phyloP scores from a whole-genome alignment of 441 rosid species.

The Biscutella auriculata region DNA sequence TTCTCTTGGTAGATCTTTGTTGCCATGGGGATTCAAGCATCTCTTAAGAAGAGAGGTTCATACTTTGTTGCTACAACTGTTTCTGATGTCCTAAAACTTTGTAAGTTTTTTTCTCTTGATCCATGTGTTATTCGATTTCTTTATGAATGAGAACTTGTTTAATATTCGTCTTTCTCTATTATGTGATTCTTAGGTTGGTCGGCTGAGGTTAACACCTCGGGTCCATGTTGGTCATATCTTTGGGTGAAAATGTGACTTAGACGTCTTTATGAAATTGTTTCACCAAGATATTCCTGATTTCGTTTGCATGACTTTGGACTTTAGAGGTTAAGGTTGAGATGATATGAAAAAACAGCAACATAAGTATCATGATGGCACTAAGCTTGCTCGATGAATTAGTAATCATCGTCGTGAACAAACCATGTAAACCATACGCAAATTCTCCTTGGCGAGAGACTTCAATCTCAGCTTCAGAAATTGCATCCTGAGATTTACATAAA shows the following conservation, averaged over 20 bases:
- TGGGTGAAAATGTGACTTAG: conserved; percentile 84
- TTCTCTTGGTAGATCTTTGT: conserved; percentile 78
- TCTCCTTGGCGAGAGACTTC: conserved; percentile 10
- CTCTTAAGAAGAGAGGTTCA: conserved; percentile 55
- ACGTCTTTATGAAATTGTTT: too few species aligned
- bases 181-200: conserved; percentile 38
- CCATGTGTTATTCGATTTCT: background rate
- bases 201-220: conserved; percentile 74
- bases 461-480: conserved; percentile 42
- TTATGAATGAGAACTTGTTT: background rate
- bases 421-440: conserved; percentile 13
- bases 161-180: background rate
- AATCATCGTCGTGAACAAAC: conserved; percentile 29
- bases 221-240: conserved; percentile 91
- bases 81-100: conserved; percentile 72
- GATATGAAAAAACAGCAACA: too few species aligned
- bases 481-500: conserved; percentile 35
- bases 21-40: conserved; percentile 95
- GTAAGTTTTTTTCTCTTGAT: conserved; percentile 30
- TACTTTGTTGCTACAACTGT: conserved; percentile 84
- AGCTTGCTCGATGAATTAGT: conserved; percentile 30
- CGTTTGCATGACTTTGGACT: too few species aligned
- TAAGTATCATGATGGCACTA: too few species aligned
- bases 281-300: too few species aligned
- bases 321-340: too few species aligned